Evolutionary conservation across 306 rosid species (phyloP).

Genomic region (Sindora glabra): DNA sequence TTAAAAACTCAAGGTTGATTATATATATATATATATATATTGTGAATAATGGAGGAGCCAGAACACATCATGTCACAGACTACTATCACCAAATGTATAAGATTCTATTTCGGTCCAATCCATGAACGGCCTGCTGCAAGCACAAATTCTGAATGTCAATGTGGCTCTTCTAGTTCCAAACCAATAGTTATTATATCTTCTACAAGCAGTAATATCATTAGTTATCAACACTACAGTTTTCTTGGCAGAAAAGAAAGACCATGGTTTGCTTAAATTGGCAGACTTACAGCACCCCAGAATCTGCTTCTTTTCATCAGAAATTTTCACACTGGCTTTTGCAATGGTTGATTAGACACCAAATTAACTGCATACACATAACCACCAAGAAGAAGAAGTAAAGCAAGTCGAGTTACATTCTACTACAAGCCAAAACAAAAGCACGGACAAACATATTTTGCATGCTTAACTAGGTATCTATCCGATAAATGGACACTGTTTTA

Average conservation of each 20-base stretch:
- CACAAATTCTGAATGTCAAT: constrained; percentile 14
- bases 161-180: background rate
- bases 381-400: background rate
- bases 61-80: constrained; percentile 15
- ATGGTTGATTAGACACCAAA: background rate
- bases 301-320: background rate
- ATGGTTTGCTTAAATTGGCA: background rate
- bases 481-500: background rate
- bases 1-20: constrained; percentile 27
- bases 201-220: background rate
- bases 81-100: background rate
- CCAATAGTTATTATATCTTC: background rate
- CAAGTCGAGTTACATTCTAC: background rate
- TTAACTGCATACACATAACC: background rate
- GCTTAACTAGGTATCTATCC: background rate
- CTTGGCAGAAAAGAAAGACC: too few species aligned
- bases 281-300: background rate
- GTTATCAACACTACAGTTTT: too few species aligned
- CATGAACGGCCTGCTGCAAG: constrained; percentile 13
- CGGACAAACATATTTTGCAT: background rate
- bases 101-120: constrained; percentile 34
- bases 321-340: background rate
- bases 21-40: constrained; percentile 3
- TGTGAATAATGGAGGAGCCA: background rate
- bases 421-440: background rate